Percentiles rank a stretch among this genome's conserved stretches.
These are phyloP conservation scores for Umbelopsis sp. DNA, from an alignment of 371 early-diverging fungal species.

Conservation along the genomic window DNA sequence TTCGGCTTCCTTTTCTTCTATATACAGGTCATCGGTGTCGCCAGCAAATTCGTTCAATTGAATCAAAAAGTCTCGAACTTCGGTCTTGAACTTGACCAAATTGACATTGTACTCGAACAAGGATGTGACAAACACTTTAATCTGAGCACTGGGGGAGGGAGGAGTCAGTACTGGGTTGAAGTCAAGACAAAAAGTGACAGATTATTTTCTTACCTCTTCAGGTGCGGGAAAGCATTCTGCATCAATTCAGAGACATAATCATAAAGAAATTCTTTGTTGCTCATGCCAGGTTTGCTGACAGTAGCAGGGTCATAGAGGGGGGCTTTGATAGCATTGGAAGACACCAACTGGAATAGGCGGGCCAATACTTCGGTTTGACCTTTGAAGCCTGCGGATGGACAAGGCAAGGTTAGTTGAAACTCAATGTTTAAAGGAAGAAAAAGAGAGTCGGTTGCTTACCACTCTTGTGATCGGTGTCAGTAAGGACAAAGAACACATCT, in stretches of 20 bases:
- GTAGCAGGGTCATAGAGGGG: constrained; percentile 80
- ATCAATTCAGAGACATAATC: constrained; percentile 84
- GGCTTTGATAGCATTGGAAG: constrained; percentile 77
- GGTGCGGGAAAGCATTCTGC: constrained; percentile 90
- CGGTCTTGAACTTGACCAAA: constrained; percentile 72
- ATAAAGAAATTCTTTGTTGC: constrained; percentile 78
- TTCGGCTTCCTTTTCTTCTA: constrained; percentile 85
- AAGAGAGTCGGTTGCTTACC: constrained; percentile 54
- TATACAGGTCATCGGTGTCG: constrained; percentile 76
- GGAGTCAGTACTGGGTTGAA: no score
- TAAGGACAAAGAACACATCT: constrained; percentile 95
- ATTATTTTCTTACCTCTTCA: constrained; percentile 60
- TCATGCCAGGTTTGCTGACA: constrained; percentile 72
- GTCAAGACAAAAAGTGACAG: no score
- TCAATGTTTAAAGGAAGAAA: background rate
- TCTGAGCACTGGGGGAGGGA: constrained; percentile 68
- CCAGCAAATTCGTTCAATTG: constrained; percentile 85
- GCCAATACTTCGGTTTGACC: constrained; percentile 88
- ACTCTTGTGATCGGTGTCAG: constrained; percentile 96
- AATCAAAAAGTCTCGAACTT: constrained; percentile 90
- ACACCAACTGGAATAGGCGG: constrained; percentile 86
- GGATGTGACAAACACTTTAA: constrained; percentile 86
- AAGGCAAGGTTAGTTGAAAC: background rate
- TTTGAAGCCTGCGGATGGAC: constrained; percentile 73
- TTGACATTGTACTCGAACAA: constrained; percentile 75